These are phyloP conservation scores for Holtermannia corniformis DNA, from an alignment of 768 basidiomycete species.

Conservation along the genomic window DNA sequence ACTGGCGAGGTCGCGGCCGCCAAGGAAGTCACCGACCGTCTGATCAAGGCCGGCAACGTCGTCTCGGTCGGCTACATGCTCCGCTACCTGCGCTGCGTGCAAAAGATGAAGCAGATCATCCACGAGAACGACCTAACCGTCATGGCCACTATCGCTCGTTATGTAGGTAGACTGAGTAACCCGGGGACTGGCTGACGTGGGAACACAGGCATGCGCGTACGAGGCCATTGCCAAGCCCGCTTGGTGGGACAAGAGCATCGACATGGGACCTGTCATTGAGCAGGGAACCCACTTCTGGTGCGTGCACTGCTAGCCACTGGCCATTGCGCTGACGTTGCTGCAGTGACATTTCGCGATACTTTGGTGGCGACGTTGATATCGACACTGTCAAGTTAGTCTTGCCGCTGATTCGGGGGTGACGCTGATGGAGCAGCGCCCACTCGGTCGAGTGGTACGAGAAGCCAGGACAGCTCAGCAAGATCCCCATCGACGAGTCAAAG, in stretches of 20 bases:
- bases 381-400: constrained; percentile 46
- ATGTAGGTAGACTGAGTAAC: constrained; percentile 48
- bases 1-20: constrained; percentile 63
- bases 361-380: constrained; percentile 90
- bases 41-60: constrained; percentile 60
- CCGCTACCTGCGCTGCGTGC: constrained; percentile 83
- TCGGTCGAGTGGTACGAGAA: constrained; percentile 88
- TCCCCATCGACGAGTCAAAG: constrained; percentile 71
- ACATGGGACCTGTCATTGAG: constrained; percentile 43
- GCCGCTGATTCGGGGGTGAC: neutral
- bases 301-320: too few relatives aligned
- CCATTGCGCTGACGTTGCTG: too few relatives aligned
- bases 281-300: constrained; percentile 84
- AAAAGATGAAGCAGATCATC: constrained; percentile 94
- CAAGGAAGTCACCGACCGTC: constrained; percentile 61
- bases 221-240: constrained; percentile 42
- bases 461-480: constrained; percentile 72
- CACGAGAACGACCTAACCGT: constrained; percentile 87
- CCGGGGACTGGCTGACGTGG: neutral
- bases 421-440: constrained; percentile 47
- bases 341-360: constrained; percentile 93
- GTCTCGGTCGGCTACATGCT: constrained; percentile 93
- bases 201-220: constrained; percentile 52
- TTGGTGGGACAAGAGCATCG: constrained; percentile 43
- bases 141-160: constrained; percentile 92